A percentile compares a stretch with the other conserved stretches of the same genome.
These are phyloP conservation scores for Suillus placidus DNA, from an alignment of 768 basidiomycete species.

Conservation along the genomic window DNA sequence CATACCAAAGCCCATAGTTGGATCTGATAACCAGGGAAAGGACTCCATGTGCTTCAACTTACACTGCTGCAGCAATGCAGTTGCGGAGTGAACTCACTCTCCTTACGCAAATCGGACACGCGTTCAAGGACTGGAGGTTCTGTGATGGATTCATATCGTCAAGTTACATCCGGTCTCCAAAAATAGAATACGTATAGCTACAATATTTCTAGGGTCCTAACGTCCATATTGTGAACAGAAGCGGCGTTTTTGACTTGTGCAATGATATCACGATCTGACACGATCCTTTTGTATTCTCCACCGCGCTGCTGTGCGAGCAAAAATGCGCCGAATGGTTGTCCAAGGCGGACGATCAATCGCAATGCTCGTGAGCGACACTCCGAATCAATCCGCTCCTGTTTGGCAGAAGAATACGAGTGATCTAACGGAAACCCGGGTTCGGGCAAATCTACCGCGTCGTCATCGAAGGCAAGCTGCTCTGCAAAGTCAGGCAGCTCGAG, in stretches of 20 bases:
- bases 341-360: neutral
- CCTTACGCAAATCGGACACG: too few relatives aligned
- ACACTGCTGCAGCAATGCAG: too few relatives aligned
- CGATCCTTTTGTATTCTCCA: neutral
- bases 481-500: neutral
- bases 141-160: too few relatives aligned
- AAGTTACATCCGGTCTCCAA: neutral
- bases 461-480: neutral
- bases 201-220: constrained; percentile 1
- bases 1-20: too few relatives aligned
- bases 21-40: too few relatives aligned
- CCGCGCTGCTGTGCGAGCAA: neutral
- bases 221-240: neutral
- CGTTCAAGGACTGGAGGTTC: too few relatives aligned
- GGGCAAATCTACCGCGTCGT: neutral
- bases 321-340: neutral
- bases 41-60: too few relatives aligned
- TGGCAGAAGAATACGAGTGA: neutral
- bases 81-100: too few relatives aligned
- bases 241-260: neutral
- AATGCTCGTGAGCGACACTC: neutral
- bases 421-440: neutral
- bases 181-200: neutral
- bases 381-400: neutral
- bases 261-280: neutral